Conservation (phyloP, 345 rosid species). For the Brassica cretica region DNA sequence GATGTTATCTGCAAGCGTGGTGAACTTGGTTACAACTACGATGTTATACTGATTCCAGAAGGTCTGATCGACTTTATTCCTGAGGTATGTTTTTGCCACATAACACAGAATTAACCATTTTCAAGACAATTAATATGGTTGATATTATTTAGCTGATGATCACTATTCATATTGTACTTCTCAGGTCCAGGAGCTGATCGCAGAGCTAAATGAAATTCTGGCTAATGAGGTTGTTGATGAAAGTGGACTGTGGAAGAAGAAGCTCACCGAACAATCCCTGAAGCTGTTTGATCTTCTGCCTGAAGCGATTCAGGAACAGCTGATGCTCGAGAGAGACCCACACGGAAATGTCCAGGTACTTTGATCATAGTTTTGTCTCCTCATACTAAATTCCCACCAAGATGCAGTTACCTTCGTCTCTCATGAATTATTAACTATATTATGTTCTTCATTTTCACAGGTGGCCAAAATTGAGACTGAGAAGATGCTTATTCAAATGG, state of each 20-base stretch:
- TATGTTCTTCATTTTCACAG: constrained; percentile 40
- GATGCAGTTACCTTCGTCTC: neutral
- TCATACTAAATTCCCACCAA: neutral
- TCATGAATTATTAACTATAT: neutral
- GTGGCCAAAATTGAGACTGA: constrained; percentile 99
- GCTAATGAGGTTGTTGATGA: constrained; percentile 86
- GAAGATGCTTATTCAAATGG: constrained; percentile 99
- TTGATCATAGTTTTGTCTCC: neutral
- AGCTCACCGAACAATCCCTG: constrained; percentile 66
- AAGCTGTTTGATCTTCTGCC: constrained; percentile 90
- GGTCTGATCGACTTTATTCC: constrained; percentile 98
- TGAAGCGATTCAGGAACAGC: constrained; percentile 83
- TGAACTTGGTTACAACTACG: constrained; percentile 77
- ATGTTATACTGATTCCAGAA: constrained; percentile 97
- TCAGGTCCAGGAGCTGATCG: constrained; percentile 90
- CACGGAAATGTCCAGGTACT: constrained; percentile 96
- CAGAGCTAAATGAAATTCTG: constrained; percentile 89
- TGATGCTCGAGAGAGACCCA: constrained; percentile 99
- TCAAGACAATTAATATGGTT: neutral
- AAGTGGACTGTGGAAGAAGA: constrained; percentile 80
- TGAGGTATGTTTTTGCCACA: constrained; percentile 50
- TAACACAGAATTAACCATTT: neutral
- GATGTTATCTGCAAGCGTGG: constrained; percentile 84
- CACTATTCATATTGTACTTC: neutral
- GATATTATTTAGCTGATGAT: neutral